These are phyloP conservation scores for Populus nigra DNA, from an alignment of 345 rosid species.

Conservation along the genomic window DNA sequence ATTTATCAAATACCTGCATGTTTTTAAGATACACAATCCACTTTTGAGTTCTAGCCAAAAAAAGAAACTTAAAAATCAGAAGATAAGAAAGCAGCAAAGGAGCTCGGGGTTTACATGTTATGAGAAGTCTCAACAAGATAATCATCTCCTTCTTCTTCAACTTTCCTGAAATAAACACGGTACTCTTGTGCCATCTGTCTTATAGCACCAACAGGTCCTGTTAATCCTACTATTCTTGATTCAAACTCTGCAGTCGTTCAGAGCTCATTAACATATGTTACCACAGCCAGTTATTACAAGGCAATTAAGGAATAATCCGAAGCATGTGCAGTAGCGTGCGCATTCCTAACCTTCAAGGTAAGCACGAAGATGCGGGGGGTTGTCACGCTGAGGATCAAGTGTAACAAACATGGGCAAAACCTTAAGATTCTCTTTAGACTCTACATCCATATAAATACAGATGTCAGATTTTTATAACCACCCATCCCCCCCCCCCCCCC, in stretches of 20 bases:
- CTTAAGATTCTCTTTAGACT: slow-evolving; percentile 46
- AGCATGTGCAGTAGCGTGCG: neutral
- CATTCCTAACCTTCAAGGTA: slow-evolving; percentile 65
- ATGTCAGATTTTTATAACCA: slow-evolving; percentile 25
- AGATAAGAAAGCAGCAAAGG: neutral
- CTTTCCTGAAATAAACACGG: slow-evolving; percentile 73
- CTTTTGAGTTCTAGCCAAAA: neutral
- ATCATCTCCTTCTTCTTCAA: slow-evolving; percentile 84
- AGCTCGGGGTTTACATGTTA: slow-evolving; percentile 49
- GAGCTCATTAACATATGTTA: slow-evolving; percentile 7
- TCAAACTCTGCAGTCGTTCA: slow-evolving; percentile 64
- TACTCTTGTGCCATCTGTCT: slow-evolving; percentile 91
- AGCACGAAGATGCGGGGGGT: slow-evolving; percentile 63
- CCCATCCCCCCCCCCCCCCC: neutral
- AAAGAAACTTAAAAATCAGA: neutral
- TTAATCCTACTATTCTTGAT: slow-evolving; percentile 65
- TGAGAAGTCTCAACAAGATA: slow-evolving; percentile 84
- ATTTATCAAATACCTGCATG: slow-evolving; percentile 67
- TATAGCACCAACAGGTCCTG: slow-evolving; percentile 57
- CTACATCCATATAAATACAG: slow-evolving; percentile 40
- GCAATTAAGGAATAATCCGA: neutral
- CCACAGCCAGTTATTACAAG: neutral
- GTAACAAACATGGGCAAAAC: slow-evolving; percentile 79
- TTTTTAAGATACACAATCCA: slow-evolving; percentile 7
- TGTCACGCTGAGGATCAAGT: slow-evolving; percentile 87